Conservation (phyloP, 2,329 filamentous ascomycete species). For the Polychaeton citri region DNA sequence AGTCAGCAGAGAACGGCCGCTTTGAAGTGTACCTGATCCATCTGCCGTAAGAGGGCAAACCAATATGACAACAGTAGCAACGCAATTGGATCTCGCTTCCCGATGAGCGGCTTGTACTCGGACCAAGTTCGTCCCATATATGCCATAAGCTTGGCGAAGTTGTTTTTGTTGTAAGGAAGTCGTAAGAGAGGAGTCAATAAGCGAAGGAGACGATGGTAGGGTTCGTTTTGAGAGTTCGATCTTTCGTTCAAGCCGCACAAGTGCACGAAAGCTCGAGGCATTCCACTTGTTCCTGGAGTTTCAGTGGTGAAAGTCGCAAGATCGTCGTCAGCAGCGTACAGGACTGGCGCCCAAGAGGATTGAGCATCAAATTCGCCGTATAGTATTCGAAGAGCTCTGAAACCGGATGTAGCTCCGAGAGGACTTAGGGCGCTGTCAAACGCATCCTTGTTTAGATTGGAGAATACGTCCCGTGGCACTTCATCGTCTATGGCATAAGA, state of each 20-base stretch:
- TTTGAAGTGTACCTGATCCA: constrained; percentile 7
- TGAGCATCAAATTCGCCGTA: not conserved
- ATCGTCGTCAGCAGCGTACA: constrained; percentile 5
- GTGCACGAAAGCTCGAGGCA: constrained; percentile 7
- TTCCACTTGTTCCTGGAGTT: constrained; percentile 5
- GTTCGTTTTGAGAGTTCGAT: constrained; percentile 6
- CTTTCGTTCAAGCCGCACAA: constrained; percentile 8
- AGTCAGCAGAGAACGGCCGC: too few relatives aligned
- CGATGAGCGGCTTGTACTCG: constrained; percentile 5
- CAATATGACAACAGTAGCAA: constrained; percentile 10
- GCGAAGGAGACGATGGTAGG: constrained; percentile 8
- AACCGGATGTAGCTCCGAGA: constrained; percentile 7
- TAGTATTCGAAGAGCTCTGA: constrained; percentile 5
- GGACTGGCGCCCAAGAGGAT: constrained; percentile 6
- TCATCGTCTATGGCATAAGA: constrained; percentile 8
- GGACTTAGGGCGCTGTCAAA: constrained; percentile 5
- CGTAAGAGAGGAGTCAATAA: constrained; percentile 7
- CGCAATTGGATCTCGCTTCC: constrained; percentile 6
- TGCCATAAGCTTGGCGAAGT: constrained; percentile 9
- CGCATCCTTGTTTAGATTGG: not conserved
- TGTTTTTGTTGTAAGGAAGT: constrained; percentile 4
- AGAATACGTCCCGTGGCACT: not conserved
- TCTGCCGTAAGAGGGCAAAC: constrained; percentile 7
- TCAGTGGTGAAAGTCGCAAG: constrained; percentile 6
- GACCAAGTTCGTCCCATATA: constrained; percentile 8